Percentiles rank a stretch among this genome's conserved stretches.
Evolutionary conservation across 2,329 filamentous ascomycete species (phyloP).

Genomic region (Microsporum ferrugineum): DNA sequence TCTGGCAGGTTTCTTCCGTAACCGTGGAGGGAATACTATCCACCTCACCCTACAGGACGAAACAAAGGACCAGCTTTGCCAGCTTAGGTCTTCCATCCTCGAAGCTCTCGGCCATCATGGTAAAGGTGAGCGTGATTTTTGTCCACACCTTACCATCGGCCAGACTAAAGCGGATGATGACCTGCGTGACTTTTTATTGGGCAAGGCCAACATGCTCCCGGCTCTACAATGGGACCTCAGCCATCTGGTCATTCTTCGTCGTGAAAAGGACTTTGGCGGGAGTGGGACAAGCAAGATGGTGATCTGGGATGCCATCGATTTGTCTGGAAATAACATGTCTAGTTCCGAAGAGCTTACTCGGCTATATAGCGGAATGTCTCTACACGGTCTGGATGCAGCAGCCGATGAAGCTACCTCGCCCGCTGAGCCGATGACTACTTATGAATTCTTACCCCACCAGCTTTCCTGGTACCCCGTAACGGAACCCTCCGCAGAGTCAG

Average conservation of each 20-base stretch:
- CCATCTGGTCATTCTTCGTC: slow-evolving; percentile 44
- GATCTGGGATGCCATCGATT: slow-evolving; percentile 42
- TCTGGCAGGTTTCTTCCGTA: slow-evolving; percentile 37
- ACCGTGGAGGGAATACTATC: slow-evolving; percentile 42
- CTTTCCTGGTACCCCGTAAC: slow-evolving; percentile 19
- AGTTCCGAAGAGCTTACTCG: neutral
- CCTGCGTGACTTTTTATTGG: slow-evolving; percentile 41
- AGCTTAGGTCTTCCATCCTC: slow-evolving; percentile 30
- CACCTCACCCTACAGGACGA: slow-evolving; percentile 24
- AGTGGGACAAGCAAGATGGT: slow-evolving; percentile 40
- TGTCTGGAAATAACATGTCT: slow-evolving; percentile 6
- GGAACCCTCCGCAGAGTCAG: slow-evolving; percentile 3
- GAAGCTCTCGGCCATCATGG: slow-evolving; percentile 20
- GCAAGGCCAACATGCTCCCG: slow-evolving; percentile 43
- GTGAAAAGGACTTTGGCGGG: slow-evolving; percentile 30
- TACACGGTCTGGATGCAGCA: neutral
- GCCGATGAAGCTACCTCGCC: neutral
- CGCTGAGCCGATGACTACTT: slow-evolving; percentile 16
- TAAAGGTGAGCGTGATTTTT: slow-evolving; percentile 23
- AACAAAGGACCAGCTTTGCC: slow-evolving; percentile 17
- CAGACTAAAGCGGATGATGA: slow-evolving; percentile 43
- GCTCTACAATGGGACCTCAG: slow-evolving; percentile 39
- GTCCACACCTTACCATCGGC: slow-evolving; percentile 49
- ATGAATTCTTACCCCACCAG: slow-evolving; percentile 19
- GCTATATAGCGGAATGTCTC: neutral